Base-by-base conservation (phyloP, 768 basidiomycete genomes). In the Boletus fagicola region DNA sequence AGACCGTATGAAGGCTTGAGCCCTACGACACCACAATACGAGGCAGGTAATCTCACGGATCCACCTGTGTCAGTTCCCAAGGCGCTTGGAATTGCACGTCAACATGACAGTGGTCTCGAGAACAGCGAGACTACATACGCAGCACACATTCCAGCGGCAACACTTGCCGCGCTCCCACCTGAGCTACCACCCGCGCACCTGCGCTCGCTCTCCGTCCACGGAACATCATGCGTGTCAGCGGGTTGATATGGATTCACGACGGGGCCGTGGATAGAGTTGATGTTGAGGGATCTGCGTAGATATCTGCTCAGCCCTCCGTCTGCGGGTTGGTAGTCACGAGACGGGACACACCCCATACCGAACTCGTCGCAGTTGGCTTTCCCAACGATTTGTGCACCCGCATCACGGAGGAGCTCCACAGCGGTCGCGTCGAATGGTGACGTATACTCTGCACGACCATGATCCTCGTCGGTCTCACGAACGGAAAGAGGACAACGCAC, bases 301-400 rank as follows among this genome's bases (percentile, higher is more conserved):
- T 5, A 2, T 30, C 6, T 24, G 31, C 13, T 55, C 28, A 30
- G 51, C 35, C 16, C 18, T 24, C 26, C 7, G 22, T 20, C 16
- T 36, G 42, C 44, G 16, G 5, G 12, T 15, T 5, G 36, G 35
- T 42, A 7, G 39, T 12, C 46, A 31, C 35, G 54, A 22, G 53
- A 33, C 4, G 10, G 33, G 40, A 72, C 85, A 20, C 56, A 94
- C 88, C 96, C 96, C 96, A 98, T 98, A 1, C 96, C 96, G 72
- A 98, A 98, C 73, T 98, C 95, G 68, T 99, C 96, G 71, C 93
- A 92, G 68, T 96, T 95, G 1, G 94, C 87, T 74, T 97, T 97
- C 1, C 94, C 96, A 2, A 89, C 66, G 12, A 98, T 80, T 18
- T 83, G 72, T 0, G 87, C 93, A 0, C 93, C 94, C 0, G 65